Conservation (phyloP, 345 rosid species). For the Nephelium lappaceum region DNA sequence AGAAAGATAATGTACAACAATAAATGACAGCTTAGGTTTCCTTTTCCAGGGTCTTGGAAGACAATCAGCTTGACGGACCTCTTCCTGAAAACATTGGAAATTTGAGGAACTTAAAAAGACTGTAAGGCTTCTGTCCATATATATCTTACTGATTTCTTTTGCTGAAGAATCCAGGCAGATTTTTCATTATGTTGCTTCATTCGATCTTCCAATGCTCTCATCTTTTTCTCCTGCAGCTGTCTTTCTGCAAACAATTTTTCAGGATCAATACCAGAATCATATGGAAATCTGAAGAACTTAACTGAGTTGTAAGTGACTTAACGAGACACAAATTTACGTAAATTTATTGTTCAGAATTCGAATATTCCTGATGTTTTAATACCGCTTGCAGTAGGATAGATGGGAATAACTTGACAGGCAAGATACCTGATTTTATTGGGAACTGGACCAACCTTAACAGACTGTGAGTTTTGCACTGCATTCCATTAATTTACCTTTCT, state of each 20-base stretch:
- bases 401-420: constrained; percentile 58
- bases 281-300: constrained; percentile 61
- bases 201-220: not conserved
- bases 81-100: constrained; percentile 71
- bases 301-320: constrained; percentile 70
- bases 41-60: constrained; percentile 59
- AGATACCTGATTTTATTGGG: constrained; percentile 42
- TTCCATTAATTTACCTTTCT: not conserved
- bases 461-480: constrained; percentile 22
- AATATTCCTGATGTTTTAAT: not conserved
- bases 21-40: constrained; percentile 13
- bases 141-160: not conserved
- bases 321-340: not conserved
- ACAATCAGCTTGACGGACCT: constrained; percentile 61
- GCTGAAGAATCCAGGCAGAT: not conserved
- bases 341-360: not conserved
- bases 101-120: constrained; percentile 43
- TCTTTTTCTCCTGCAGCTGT: constrained; percentile 40
- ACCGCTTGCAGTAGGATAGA: constrained; percentile 64
- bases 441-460: constrained; percentile 33
- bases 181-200: not conserved
- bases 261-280: constrained; percentile 72
- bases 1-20: not conserved
- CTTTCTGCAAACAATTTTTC: constrained; percentile 78
- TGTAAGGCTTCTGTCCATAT: constrained; percentile 42